Percentiles rank a stretch among this genome's conserved stretches.
Evolutionary conservation across 78 protist species (phyloP).

Genomic region (Dictyostelium purpureum): DNA sequence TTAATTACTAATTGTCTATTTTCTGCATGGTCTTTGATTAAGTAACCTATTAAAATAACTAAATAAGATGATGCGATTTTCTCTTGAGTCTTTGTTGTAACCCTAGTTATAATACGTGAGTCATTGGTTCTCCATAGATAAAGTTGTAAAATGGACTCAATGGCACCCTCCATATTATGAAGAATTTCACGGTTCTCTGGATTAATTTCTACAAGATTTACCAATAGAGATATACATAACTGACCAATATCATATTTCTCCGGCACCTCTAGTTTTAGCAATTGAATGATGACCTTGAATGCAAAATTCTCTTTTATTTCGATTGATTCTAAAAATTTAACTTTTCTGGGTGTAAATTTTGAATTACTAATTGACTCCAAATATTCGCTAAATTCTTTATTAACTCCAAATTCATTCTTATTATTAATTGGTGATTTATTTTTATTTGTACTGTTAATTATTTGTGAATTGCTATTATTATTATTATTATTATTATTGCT

Average conservation of each 20-base stretch:
- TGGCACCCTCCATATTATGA: slow-evolving; percentile 43
- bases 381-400: slow-evolving; percentile 3
- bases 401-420: neutral
- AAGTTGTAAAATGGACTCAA: slow-evolving; percentile 5
- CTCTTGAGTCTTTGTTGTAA: slow-evolving; percentile 58
- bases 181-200: slow-evolving; percentile 65
- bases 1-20: slow-evolving; percentile 7
- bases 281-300: neutral
- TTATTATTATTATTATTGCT: neutral
- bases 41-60: slow-evolving; percentile 45
- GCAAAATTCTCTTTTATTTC: slow-evolving; percentile 25
- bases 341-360: neutral
- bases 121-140: slow-evolving; percentile 45
- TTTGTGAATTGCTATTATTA: neutral
- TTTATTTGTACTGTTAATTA: neutral
- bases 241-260: slow-evolving; percentile 75
- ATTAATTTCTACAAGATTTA: slow-evolving; percentile 52
- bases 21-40: slow-evolving; percentile 28
- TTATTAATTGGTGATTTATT: neutral
- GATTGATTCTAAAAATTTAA: slow-evolving; percentile 3
- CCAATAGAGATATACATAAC: slow-evolving; percentile 13
- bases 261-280: slow-evolving; percentile 52
- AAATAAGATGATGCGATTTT: slow-evolving; percentile 66
- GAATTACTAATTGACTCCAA: neutral
- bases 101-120: slow-evolving; percentile 7